Evolutionary conservation across 23 red algal genomes (phyloP), one percentile per base, ranked within the genome.

Genomic region (Gracilaria domingensis): DNA sequence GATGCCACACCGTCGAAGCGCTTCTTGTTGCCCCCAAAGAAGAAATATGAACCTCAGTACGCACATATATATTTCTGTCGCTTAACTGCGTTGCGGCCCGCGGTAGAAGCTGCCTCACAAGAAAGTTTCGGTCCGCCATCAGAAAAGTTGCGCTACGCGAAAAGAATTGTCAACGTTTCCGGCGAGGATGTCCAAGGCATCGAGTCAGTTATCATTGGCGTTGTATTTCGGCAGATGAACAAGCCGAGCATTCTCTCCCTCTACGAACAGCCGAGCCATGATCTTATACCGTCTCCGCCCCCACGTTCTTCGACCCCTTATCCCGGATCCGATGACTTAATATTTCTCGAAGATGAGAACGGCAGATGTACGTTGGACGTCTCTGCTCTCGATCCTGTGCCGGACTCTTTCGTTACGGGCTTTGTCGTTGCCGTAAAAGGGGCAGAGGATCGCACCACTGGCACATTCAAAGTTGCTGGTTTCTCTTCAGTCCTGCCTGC

Each of bases 221-320:
- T 94, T 60, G 60, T 94, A 51, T 94, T 87, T 56, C 83, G 85
- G 8, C 29, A 94, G 34, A 85, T 85, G 79, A 37, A 53, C 23
- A 94, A 94, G 51, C 91, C 91, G 1, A 94, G 91, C 37, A 94
- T 94, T 30, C 82, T 94, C 7, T 75, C 83, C n/a, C 66, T 86
- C 11, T 94, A 94, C 77, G 91, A 84, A 47, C 32, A 83, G 24
- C 61, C 83, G 5, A 51, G 60, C 36, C 75, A 75, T 42, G 79
- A 82, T 11, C 83, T 94, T n/a, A 94, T 94, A 16, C 91, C 91
- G 4, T 42, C 74, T 14, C 91, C 91, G 7, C 91, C 91, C 13
- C 54, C 36, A n/a, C 62, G 91, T 50, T 26, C 61, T 32, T 61
- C 47, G 1, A 35, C 30, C 33, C 44, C 83, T 4, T 87, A 87